A percentile compares a stretch with the other conserved stretches of the same genome.
phyloP scores from a whole-genome alignment of 2,329 filamentous ascomycete species.

The Moelleriella libera region DNA sequence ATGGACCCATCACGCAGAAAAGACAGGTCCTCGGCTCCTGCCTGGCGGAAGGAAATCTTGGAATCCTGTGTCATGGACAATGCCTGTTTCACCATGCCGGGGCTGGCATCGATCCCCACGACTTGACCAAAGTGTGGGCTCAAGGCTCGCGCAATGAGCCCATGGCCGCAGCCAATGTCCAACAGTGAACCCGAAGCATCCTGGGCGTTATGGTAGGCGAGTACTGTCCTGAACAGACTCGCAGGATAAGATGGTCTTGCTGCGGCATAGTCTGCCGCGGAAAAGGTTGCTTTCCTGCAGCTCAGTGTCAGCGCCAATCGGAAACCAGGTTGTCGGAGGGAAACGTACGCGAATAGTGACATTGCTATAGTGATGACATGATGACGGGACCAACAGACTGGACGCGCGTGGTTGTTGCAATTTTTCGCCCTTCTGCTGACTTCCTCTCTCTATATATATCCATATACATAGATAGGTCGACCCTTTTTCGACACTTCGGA shows the following conservation, averaged over 20 bases:
- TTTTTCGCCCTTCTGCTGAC: no score
- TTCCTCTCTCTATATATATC: no score
- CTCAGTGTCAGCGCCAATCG: slow-evolving; percentile 1
- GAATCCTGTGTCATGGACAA: slow-evolving; percentile 20
- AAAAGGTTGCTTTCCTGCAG: slow-evolving; percentile 38
- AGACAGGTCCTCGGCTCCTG: slow-evolving; percentile 36
- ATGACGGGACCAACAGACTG: neutral
- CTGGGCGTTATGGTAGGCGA: slow-evolving; percentile 34
- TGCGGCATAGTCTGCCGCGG: slow-evolving; percentile 41
- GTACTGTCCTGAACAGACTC: slow-evolving; percentile 36
- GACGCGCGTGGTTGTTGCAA: no score
- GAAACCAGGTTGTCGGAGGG: neutral
- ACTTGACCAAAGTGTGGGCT: slow-evolving; percentile 35
- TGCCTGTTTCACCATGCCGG: slow-evolving; percentile 41
- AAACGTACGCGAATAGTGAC: slow-evolving; percentile 32
- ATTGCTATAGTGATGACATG: slow-evolving; percentile 14
- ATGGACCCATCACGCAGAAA: slow-evolving; percentile 33
- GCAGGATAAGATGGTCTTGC: slow-evolving; percentile 46
- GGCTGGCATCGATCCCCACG: slow-evolving; percentile 41
- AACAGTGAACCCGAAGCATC: slow-evolving; percentile 21
- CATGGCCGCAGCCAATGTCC: slow-evolving; percentile 52
- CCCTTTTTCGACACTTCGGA: no score
- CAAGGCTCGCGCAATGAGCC: slow-evolving; percentile 39
- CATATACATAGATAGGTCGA: no score
- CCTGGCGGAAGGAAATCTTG: slow-evolving; percentile 34